Evolutionary conservation across 306 rosid genomes (phyloP).

Genomic region (Quercus rubra): DNA sequence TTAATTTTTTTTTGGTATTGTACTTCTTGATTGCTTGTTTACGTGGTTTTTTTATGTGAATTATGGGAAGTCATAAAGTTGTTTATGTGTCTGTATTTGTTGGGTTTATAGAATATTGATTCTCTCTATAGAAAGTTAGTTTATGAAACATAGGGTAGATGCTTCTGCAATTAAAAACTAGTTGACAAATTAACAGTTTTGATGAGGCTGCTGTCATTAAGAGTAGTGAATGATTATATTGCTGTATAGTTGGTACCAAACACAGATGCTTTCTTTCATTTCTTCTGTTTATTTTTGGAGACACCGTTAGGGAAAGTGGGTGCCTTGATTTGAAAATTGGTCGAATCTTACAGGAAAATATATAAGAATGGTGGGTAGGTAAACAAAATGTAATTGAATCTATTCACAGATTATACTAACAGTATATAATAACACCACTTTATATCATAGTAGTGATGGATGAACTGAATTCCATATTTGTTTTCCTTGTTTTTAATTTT

Average conservation of each 20-base stretch:
- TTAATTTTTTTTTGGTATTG: no score
- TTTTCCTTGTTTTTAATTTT: not conserved
- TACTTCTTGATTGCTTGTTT: no score
- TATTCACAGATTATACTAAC: not conserved
- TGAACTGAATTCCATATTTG: not conserved
- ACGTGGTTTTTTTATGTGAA: not conserved
- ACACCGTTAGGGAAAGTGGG: not conserved
- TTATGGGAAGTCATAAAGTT: not conserved
- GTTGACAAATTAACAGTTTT: not conserved
- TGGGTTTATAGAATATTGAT: not conserved
- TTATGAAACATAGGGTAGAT: not conserved
- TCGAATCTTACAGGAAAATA: not conserved
- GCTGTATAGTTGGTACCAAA: not conserved
- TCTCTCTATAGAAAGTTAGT: not conserved
- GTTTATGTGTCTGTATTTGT: not conserved
- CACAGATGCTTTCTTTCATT: not conserved
- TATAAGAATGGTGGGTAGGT: not conserved
- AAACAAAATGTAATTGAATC: not conserved
- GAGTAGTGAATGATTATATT: not conserved
- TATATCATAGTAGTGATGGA: not conserved
- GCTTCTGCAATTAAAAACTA: not conserved
- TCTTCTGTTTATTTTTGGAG: not conserved
- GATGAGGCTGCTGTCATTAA: not conserved
- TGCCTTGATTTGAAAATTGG: not conserved
- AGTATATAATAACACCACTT: not conserved